phyloP scores from a whole-genome alignment of 371 early-diverging fungal species.

The Circinella umbellata region DNA sequence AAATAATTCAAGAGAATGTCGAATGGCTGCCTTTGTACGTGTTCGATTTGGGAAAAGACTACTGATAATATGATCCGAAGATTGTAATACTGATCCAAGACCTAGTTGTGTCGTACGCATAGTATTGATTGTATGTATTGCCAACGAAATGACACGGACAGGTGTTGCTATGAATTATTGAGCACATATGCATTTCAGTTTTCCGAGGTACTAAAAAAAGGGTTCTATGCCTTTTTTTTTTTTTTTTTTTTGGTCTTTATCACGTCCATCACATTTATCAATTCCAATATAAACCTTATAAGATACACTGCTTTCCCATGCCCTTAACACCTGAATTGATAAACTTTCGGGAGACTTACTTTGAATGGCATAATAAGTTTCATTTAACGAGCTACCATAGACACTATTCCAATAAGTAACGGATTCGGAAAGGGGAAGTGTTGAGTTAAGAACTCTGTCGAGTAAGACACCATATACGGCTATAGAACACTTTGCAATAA shows the following conservation, averaged over 20 bases:
- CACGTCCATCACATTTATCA: too few relatives aligned
- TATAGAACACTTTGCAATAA: slow-evolving; percentile 59
- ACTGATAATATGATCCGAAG: slow-evolving; percentile 31
- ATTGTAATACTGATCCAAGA: slow-evolving; percentile 25
- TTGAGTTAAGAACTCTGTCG: slow-evolving; percentile 61
- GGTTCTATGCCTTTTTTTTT: too few relatives aligned
- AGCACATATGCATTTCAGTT: too few relatives aligned
- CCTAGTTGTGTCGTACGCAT: slow-evolving; percentile 24
- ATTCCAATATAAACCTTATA: too few relatives aligned
- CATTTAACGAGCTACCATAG: slow-evolving; percentile 50
- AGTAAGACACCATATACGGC: slow-evolving; percentile 70
- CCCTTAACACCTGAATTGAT: too few relatives aligned
- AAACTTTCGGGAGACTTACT: slow-evolving; percentile 34
- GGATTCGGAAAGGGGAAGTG: slow-evolving; percentile 67
- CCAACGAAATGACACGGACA: slow-evolving; percentile 38
- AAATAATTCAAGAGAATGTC: slow-evolving; percentile 5
- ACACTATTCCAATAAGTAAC: slow-evolving; percentile 74
- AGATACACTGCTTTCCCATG: too few relatives aligned
- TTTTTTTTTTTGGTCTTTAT: not conserved
- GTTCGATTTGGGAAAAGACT: slow-evolving; percentile 37
- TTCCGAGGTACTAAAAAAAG: too few relatives aligned
- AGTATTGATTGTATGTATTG: slow-evolving; percentile 25
- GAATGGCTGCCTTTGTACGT: slow-evolving; percentile 8
- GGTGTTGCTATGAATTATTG: slow-evolving; percentile 45
- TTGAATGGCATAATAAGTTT: slow-evolving; percentile 64